Evolutionary conservation across 192 early-diverging fungal species (phyloP).

Genomic region (Diversispora epigaea): DNA sequence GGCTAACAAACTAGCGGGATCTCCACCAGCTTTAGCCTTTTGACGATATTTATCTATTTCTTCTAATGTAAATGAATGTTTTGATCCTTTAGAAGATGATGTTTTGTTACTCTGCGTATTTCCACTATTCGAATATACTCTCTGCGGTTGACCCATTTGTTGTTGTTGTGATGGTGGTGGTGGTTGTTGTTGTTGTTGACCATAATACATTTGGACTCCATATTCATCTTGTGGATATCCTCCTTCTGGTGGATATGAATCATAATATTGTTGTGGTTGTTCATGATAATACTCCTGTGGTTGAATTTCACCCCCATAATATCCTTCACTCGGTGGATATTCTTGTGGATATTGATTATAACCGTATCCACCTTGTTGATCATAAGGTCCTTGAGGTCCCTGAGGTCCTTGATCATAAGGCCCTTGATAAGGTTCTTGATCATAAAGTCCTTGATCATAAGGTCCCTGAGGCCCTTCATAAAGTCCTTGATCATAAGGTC

Average conservation of each 20-base stretch:
- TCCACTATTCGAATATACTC: not conserved
- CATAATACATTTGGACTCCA: conserved; percentile 23
- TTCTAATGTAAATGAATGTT: conserved; percentile 38
- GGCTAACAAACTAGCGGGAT: conserved; percentile 74
- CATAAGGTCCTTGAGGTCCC: not conserved
- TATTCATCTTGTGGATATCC: conserved; percentile 38
- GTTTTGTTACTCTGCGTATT: not conserved
- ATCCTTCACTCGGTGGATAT: conserved; percentile 34
- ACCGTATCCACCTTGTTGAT: conserved; percentile 37
- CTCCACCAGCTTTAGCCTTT: conserved; percentile 56
- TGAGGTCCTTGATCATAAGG: not conserved
- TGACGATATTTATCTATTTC: conserved; percentile 43
- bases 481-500: not conserved
- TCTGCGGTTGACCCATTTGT: conserved; percentile 3
- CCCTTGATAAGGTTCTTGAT: conserved; percentile 19
- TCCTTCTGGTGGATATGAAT: conserved; percentile 30
- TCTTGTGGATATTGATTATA: conserved; percentile 40
- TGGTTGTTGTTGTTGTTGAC: conserved; percentile 27
- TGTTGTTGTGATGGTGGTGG: conserved; percentile 17
- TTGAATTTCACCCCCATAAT: conserved; percentile 36
- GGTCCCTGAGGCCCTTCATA: not conserved
- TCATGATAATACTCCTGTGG: conserved; percentile 37
- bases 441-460: not conserved
- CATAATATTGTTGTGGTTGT: conserved; percentile 15
- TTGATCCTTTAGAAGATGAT: not conserved